A percentile compares a stretch with the other conserved stretches of the same genome.
Conservation (phyloP, 2,329 filamentous ascomycete genomes). For the Penicillium sp. region DNA sequence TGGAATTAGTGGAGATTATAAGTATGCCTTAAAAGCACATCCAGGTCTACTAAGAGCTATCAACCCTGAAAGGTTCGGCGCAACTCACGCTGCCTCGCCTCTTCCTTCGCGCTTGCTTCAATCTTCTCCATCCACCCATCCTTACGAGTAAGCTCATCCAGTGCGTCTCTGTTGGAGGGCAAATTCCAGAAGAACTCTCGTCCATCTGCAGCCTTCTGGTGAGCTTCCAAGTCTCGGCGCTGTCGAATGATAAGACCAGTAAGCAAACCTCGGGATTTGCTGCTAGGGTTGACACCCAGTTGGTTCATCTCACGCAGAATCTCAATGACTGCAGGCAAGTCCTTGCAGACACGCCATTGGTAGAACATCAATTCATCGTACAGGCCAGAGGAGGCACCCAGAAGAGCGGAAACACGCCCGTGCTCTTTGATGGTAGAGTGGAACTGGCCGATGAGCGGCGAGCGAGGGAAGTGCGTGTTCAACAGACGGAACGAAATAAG, state of each 20-base stretch:
- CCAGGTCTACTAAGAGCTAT: neutral
- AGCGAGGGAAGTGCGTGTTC: slow-evolving; percentile 43
- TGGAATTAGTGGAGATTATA: neutral
- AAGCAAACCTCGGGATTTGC: slow-evolving; percentile 36
- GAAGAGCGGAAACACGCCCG: slow-evolving; percentile 45
- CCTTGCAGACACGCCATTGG: slow-evolving; percentile 45
- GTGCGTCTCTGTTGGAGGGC: slow-evolving; percentile 32
- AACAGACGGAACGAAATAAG: slow-evolving; percentile 45
- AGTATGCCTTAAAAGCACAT: neutral
- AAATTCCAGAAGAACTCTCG: slow-evolving; percentile 35
- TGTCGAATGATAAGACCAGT: slow-evolving; percentile 32
- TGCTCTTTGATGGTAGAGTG: slow-evolving; percentile 43
- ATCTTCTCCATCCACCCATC: slow-evolving; percentile 31
- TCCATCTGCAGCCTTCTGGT: neutral
- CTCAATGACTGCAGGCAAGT: slow-evolving; percentile 42
- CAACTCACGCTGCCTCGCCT: neutral
- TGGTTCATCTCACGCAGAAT: slow-evolving; percentile 48
- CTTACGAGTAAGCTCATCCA: slow-evolving; percentile 26
- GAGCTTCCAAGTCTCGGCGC: slow-evolving; percentile 21
- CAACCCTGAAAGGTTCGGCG: neutral
- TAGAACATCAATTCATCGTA: slow-evolving; percentile 49
- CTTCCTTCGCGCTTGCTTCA: slow-evolving; percentile 5
- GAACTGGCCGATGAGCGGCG: slow-evolving; percentile 42
- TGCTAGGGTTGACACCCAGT: slow-evolving; percentile 42
- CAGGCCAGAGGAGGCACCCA: slow-evolving; percentile 44